These are phyloP conservation scores for Blastobotrys terrestris DNA, from an alignment of 805 yeast species.

Conservation along the genomic window DNA sequence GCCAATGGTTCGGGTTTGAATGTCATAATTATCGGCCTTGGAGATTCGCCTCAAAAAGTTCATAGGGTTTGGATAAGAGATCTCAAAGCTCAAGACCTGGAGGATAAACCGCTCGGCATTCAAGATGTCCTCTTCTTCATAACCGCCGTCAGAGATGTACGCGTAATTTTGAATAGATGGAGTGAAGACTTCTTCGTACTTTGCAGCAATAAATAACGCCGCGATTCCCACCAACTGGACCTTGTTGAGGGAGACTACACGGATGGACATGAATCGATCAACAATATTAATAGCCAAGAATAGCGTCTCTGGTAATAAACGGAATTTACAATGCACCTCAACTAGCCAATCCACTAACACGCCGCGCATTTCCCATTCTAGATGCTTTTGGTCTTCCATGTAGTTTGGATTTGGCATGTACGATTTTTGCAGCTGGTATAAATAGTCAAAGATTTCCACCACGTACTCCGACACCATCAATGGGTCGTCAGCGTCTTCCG, in stretches of 20 bases:
- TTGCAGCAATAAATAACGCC: slow-evolving; percentile 81
- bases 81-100: slow-evolving; percentile 62
- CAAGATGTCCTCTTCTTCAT: slow-evolving; percentile 71
- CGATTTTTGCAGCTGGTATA: slow-evolving; percentile 62
- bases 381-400: slow-evolving; percentile 53
- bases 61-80: slow-evolving; percentile 85
- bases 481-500: slow-evolving; percentile 36
- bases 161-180: slow-evolving; percentile 84
- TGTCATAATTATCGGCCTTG: slow-evolving; percentile 85
- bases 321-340: slow-evolving; percentile 78
- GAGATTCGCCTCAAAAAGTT: slow-evolving; percentile 83
- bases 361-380: slow-evolving; percentile 78
- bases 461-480: slow-evolving; percentile 93
- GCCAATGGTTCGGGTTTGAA: slow-evolving; percentile 75
- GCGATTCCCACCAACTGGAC: slow-evolving; percentile 84
- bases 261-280: slow-evolving; percentile 79
- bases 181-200: slow-evolving; percentile 84
- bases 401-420: slow-evolving; percentile 60
- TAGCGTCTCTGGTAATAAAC: slow-evolving; percentile 79
- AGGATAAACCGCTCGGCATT: slow-evolving; percentile 77
- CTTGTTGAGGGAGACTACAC: slow-evolving; percentile 68
- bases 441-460: slow-evolving; percentile 73
- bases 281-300: slow-evolving; percentile 75
- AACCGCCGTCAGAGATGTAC: slow-evolving; percentile 81
- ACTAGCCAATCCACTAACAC: slow-evolving; percentile 92